A percentile compares a stretch with the other conserved stretches of the same genome.
Conservation (phyloP, 345 rosid genomes). For the Geranium rotundifolium region DNA sequence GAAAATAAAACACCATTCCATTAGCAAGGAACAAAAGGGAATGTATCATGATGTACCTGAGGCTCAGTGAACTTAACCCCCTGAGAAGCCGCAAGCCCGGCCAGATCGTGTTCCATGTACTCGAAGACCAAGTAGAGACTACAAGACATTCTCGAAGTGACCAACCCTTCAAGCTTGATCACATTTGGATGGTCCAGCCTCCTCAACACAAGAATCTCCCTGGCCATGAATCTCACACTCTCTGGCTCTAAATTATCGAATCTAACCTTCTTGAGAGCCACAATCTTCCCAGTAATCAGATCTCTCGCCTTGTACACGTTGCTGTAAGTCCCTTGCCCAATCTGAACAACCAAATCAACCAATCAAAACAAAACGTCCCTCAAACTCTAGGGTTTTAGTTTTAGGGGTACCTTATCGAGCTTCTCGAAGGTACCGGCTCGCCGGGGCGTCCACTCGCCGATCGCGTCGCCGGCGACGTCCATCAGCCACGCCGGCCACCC, state of each 20-base stretch:
- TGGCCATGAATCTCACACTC: conserved; percentile 90
- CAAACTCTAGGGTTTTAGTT: neutral
- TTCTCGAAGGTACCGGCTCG: conserved; percentile 70
- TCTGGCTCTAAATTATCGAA: conserved; percentile 88
- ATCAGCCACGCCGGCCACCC: conserved; percentile 85
- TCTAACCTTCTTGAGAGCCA: conserved; percentile 88
- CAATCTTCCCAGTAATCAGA: conserved; percentile 67
- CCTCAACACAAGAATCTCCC: conserved; percentile 77
- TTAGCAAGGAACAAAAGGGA: neutral
- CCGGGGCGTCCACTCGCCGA: conserved; percentile 68
- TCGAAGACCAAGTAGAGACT: conserved; percentile 81
- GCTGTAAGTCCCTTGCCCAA: conserved; percentile 93
- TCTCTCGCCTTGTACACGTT: conserved; percentile 91
- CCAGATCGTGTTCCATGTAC: conserved; percentile 96
- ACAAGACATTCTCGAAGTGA: conserved; percentile 78
- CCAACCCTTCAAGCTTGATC: conserved; percentile 80
- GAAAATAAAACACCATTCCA: neutral
- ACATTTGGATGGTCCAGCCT: conserved; percentile 76
- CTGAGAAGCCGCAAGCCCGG: conserved; percentile 68
- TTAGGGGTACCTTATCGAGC: conserved; percentile 74
- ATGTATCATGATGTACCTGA: conserved; percentile 81
- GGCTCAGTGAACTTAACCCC: conserved; percentile 69
- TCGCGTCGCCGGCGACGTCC: conserved; percentile 66
- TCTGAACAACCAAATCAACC: conserved; percentile 25
- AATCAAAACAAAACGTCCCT: neutral